Base-by-base conservation (phyloP, 2,329 filamentous ascomycete genomes). In the Aspergillus ustus region DNA sequence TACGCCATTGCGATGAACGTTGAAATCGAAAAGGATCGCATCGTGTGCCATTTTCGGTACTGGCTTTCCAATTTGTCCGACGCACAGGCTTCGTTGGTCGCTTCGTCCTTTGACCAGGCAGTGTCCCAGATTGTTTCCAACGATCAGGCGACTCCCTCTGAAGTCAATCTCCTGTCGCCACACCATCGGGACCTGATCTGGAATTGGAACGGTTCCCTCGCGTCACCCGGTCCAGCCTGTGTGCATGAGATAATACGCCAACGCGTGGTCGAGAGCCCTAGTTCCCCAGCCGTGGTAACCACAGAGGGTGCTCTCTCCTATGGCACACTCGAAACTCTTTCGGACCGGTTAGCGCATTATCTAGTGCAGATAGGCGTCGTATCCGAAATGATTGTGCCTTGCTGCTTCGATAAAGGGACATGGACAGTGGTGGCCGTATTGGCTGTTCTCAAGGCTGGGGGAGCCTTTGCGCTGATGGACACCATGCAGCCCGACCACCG, bases 261-360 rank as follows among this genome's bases (percentile, higher is more conserved):
- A 9, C 29, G 29, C 7, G 11, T 6, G 7, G 29, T 34, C 29
- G 7, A 6, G 20, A 20, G 11, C 7, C 60, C 60, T 1, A 11
- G 51, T 2, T 45, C 44, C n/a, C 6, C n/a, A 15, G 60, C 60
- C 17, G 55, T 62, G 4, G 48, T n/a, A 9, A 43, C 55, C 29
- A 37, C 44, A 31, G 60, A 62, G 22, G 54, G 54, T 13, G 11
- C 45, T 22, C 25, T 62, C 17, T 51, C 54, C 4, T 62, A 62
- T n/a, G 13, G 13, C 4, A 49, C 58, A 28, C 50, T 62, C 15
- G 54, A 62, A 13, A 4, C 11, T 7, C 20, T 54, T 2, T 28
- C 60, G 5, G 44, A 43, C n/a, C 31, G 20, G 7, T 34, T 25
- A 40, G 55, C 40, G 19, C 55, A 7, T 20, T 29, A 31, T 7